Conservation (phyloP, 306 rosid genomes). For the Coriaria nepalensis region DNA sequence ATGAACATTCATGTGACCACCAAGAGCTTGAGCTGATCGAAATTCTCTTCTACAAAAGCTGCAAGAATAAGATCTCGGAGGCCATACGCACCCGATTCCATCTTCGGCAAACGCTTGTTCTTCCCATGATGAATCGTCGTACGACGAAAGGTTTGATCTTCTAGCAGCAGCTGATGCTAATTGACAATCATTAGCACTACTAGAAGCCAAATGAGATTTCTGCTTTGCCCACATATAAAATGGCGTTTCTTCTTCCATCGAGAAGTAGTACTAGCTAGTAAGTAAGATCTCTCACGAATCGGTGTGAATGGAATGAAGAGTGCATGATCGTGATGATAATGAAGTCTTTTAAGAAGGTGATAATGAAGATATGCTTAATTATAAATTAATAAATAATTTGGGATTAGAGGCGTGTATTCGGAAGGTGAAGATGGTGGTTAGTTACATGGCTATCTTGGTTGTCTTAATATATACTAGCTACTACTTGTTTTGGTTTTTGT, state of each 20-base stretch:
- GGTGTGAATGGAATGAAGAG: slow-evolving; percentile 2
- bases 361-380: too few relatives aligned
- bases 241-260: slow-evolving; percentile 32
- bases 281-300: background rate
- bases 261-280: too few relatives aligned
- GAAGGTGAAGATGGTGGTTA: too few relatives aligned
- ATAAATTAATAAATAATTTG: too few relatives aligned
- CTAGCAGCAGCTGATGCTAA: slow-evolving; percentile 7
- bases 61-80: slow-evolving; percentile 86
- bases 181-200: slow-evolving; percentile 9
- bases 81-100: slow-evolving; percentile 78
- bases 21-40: slow-evolving; percentile 86
- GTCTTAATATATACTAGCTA: too few relatives aligned
- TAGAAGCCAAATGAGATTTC: slow-evolving; percentile 25
- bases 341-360: too few relatives aligned
- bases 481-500: too few relatives aligned
- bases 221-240: slow-evolving; percentile 54
- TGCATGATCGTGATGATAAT: background rate
- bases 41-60: slow-evolving; percentile 87
- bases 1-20: slow-evolving; percentile 97
- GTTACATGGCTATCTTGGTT: too few relatives aligned
- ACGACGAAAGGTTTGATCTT: slow-evolving; percentile 8
- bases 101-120: slow-evolving; percentile 91
- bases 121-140: slow-evolving; percentile 74
- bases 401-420: too few relatives aligned